phyloP scores from a whole-genome alignment of 2,329 filamentous ascomycete species.

The Beauveria pseudobassiana region DNA sequence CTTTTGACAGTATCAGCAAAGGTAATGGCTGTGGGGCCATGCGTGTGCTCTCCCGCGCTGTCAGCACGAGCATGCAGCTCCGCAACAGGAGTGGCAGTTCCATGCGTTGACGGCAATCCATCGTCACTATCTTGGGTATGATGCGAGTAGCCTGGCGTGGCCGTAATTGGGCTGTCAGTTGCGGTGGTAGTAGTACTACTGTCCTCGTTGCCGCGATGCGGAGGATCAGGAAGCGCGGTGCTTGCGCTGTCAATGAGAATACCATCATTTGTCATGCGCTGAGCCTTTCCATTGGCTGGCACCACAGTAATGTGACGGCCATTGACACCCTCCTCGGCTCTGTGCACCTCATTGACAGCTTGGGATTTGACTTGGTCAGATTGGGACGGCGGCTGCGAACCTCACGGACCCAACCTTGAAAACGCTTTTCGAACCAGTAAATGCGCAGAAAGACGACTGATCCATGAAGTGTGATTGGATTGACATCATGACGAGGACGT shows the following conservation, averaged over 20 bases:
- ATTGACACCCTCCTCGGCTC: conserved; percentile 56
- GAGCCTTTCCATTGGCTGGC: conserved; percentile 44
- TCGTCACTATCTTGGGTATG: conserved; percentile 2
- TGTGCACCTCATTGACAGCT: conserved; percentile 33
- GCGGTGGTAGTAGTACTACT: background rate
- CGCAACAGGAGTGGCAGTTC: background rate
- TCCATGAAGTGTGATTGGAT: conserved; percentile 77
- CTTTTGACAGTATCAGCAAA: conserved; percentile 61
- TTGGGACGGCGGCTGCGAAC: conserved; percentile 59
- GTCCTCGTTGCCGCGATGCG: conserved; percentile 30
- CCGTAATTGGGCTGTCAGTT: background rate
- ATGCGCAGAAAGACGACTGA: conserved; percentile 86
- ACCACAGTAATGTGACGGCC: conserved; percentile 60
- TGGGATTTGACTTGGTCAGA: conserved; percentile 51
- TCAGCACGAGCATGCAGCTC: background rate
- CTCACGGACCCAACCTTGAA: conserved; percentile 74
- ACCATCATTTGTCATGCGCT: conserved; percentile 55
- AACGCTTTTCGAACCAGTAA: conserved; percentile 97
- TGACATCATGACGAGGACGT: conserved; percentile 63
- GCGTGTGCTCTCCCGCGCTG: background rate
- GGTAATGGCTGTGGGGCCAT: conserved; percentile 40
- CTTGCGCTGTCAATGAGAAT: conserved; percentile 38
- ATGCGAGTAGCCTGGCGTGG: background rate
- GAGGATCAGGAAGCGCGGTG: conserved; percentile 11
- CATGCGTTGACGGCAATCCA: background rate